Base-by-base conservation (phyloP, 352 stramenopile species). In the Peronospora farinosa region DNA sequence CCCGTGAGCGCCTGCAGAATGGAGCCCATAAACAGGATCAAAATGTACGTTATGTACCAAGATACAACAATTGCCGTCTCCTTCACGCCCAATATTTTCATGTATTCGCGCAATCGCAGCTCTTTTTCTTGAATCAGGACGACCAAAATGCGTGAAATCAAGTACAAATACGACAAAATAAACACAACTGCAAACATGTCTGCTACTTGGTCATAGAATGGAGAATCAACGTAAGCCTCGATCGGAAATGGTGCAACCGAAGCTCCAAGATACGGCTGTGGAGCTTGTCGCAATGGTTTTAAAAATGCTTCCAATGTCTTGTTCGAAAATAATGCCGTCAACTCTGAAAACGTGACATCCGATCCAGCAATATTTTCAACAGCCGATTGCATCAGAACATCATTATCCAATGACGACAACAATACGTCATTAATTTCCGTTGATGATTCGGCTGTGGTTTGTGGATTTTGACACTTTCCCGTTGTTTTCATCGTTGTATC, bases 71-170 rank as follows among this genome's bases (percentile, higher is more conserved):
- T 84, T 0, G 70, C 61, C 7, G 61, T 67, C 39, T 90, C 78
- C 33, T 69, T 82, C 11, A 98, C 67, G n/a, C 93, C 92, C 40
- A 98, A 86, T 45, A 97, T 97, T 47, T 95, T 94, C 67, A 98
- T 92, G 49, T 76, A 87, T 67, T 98, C 93, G 13, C 91, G 90
- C 19, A 96, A 62, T 6, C 85, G 75, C 2, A 74, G 69, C 62
- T 98, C 92, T 49, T 97, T 97, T 54, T 98, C 92, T 37, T 82
- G 69, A 12, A 98, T 96, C 25, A 98, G 72, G 5, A 78, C 69
- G 2, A 91, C 78, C 12, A 97, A 60, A 36, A 96, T 69, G 1
- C 80, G 67, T 5, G 86, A 96, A 16, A 95, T 76, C 5, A 73
- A 85, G 65, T 95, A 97, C 53, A 97, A 43, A 47, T 96, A 97